These are phyloP conservation scores for Globisporangium parvum DNA, from an alignment of 352 stramenopile species.

Conservation along the genomic window DNA sequence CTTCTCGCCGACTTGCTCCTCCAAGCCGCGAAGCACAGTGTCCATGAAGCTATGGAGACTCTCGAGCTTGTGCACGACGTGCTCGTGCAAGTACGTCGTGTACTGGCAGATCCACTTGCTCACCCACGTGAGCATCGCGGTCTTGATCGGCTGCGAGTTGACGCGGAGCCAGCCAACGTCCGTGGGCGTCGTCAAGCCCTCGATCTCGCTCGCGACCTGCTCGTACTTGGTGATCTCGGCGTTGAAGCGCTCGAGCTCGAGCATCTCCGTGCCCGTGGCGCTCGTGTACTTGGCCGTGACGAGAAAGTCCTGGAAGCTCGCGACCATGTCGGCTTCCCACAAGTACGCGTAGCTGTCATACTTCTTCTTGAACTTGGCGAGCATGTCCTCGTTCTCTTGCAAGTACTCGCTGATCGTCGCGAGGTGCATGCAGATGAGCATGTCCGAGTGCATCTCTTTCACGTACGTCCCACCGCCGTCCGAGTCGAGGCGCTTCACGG, in stretches of 20 bases:
- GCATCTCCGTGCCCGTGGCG: slow-evolving; percentile 80
- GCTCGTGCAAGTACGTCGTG: slow-evolving; percentile 91
- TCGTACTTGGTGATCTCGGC: slow-evolving; percentile 94
- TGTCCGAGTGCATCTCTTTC: slow-evolving; percentile 96
- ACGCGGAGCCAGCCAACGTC: slow-evolving; percentile 97
- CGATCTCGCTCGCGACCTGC: slow-evolving; percentile 89
- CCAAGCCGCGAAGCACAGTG: slow-evolving; percentile 85
- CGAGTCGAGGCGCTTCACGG: slow-evolving; percentile 95
- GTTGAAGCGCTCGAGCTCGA: slow-evolving; percentile 95
- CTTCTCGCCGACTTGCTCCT: slow-evolving; percentile 87
- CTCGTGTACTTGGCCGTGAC: slow-evolving; percentile 51
- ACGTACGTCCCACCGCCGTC: slow-evolving; percentile 94
- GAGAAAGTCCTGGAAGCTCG: slow-evolving; percentile 92
- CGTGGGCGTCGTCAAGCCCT: slow-evolving; percentile 81
- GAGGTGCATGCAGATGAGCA: slow-evolving; percentile 92
- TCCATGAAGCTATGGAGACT: slow-evolving; percentile 93
- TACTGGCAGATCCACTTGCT: slow-evolving; percentile 96
- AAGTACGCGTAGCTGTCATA: slow-evolving; percentile 95
- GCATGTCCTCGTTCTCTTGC: slow-evolving; percentile 90
- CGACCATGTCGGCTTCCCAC: slow-evolving; percentile 94
- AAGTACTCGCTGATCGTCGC: slow-evolving; percentile 92
- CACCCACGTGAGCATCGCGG: slow-evolving; percentile 93
- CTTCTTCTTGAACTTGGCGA: slow-evolving; percentile 89
- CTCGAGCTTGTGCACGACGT: slow-evolving; percentile 86
- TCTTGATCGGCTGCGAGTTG: slow-evolving; percentile 96